phyloP scores from a whole-genome alignment of 345 rosid genomes.

The Sonneratia alba region DNA sequence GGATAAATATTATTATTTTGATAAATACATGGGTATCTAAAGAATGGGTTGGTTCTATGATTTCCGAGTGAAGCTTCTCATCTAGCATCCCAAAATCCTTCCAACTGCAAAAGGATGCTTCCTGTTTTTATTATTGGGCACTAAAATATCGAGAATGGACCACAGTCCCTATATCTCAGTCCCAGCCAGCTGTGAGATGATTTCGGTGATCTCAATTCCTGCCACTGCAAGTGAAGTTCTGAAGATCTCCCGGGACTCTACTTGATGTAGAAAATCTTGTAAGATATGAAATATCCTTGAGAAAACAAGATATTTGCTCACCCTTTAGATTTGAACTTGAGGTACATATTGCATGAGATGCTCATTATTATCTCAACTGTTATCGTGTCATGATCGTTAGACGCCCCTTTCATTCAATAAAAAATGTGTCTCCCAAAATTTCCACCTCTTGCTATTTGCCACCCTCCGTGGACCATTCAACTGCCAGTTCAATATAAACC shows the following conservation, averaged over 20 bases:
- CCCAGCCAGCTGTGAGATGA: not conserved
- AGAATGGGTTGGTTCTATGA: not conserved
- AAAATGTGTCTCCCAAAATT: not conserved
- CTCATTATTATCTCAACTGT: too few relatives aligned
- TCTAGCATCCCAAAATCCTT: too few relatives aligned
- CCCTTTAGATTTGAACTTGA: not conserved
- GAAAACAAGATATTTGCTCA: not conserved
- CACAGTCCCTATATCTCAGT: not conserved
- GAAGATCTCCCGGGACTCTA: not conserved
- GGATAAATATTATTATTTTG: too few relatives aligned
- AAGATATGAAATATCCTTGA: too few relatives aligned
- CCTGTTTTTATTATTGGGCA: not conserved
- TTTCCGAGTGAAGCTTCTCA: too few relatives aligned
- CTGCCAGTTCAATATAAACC: too few relatives aligned
- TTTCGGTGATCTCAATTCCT: too few relatives aligned
- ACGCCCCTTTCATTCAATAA: not conserved
- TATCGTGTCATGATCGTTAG: too few relatives aligned
- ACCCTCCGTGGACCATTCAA: not conserved
- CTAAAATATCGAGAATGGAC: not conserved
- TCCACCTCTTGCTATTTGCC: not conserved
- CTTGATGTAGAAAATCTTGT: too few relatives aligned
- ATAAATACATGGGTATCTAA: too few relatives aligned
- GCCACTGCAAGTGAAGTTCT: too few relatives aligned
- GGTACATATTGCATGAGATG: too few relatives aligned
- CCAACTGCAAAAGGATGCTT: not conserved